A percentile compares a stretch with the other conserved stretches of the same genome.
These are phyloP conservation scores for Plasmodium billcollinsi DNA, from an alignment of 169 alveolate species.

Conservation along the genomic window DNA sequence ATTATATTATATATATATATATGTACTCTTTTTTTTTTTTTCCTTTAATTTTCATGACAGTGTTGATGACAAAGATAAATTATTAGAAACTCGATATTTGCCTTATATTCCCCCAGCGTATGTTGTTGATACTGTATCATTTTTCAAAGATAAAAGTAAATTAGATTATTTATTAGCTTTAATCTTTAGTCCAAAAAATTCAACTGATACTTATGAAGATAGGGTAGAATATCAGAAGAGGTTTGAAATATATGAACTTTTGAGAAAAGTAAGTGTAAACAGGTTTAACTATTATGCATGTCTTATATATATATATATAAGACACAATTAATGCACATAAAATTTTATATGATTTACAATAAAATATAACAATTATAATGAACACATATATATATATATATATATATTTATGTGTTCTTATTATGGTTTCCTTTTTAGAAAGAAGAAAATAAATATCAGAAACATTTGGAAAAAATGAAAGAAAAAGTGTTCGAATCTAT, in stretches of 20 bases:
- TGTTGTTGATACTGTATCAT: constrained; percentile 83
- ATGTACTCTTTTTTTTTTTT: not conserved
- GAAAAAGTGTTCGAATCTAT: constrained; percentile 53
- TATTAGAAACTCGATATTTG: constrained; percentile 82
- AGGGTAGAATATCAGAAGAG: constrained; percentile 79
- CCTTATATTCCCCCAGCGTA: constrained; percentile 86
- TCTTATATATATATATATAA: not conserved
- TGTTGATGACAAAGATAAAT: constrained; percentile 50
- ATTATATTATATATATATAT: not conserved
- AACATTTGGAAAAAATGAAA: constrained; percentile 63
- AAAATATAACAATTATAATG: too few species aligned
- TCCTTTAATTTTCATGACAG: not conserved
- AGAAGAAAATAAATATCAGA: constrained; percentile 51
- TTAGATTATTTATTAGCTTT: constrained; percentile 82
- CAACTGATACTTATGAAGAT: constrained; percentile 82
- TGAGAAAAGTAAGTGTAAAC: constrained; percentile 57
- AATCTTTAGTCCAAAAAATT: constrained; percentile 83
- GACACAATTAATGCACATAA: too few species aligned
- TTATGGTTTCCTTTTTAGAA: constrained; percentile 2
- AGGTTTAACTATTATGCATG: not conserved
- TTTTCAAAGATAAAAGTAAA: constrained; percentile 81
- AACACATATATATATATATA: not conserved
- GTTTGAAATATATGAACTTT: constrained; percentile 76
- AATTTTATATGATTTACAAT: not conserved
- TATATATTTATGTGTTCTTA: not conserved